Evolutionary conservation across 208 protist genomes (phyloP).

Genomic region (Leishmania mexicana): DNA sequence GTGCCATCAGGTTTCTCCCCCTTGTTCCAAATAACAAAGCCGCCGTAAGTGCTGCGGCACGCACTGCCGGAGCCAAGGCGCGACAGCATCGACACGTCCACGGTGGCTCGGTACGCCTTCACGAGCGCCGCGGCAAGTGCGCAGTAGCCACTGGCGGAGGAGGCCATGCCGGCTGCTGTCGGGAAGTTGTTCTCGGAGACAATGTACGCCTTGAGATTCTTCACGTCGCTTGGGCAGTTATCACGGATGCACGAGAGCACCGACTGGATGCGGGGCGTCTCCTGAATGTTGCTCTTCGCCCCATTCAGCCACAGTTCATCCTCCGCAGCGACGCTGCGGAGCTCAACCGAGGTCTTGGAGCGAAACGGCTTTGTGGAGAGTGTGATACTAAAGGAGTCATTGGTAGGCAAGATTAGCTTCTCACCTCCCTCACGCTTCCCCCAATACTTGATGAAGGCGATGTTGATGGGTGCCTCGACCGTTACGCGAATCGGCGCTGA

Average conservation of each 20-base stretch:
- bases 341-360: conserved; percentile 95
- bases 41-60: conserved; percentile 97
- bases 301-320: conserved; percentile 98
- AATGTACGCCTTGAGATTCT: conserved; percentile 86
- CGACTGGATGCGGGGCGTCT: conserved; percentile 75
- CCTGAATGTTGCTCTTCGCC: conserved; percentile 62
- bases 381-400: conserved; percentile 97
- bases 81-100: conserved; percentile 92
- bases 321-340: conserved; percentile 53
- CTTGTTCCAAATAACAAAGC: conserved; percentile 98
- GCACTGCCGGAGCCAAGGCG: conserved; percentile 96
- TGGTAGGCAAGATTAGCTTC: conserved; percentile 93
- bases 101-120: conserved; percentile 53
- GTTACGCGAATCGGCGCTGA: conserved; percentile 59
- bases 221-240: conserved; percentile 48
- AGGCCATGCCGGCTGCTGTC: conserved; percentile 99
- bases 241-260: conserved; percentile 70
- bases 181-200: conserved; percentile 99
- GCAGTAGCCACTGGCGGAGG: conserved; percentile 97
- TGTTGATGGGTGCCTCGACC: conserved; percentile 98
- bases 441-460: conserved; percentile 99
- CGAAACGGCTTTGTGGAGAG: conserved; percentile 94
- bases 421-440: conserved; percentile 97
- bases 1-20: conserved; percentile 80
- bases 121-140: conserved; percentile 91